phyloP scores from a whole-genome alignment of 2,329 filamentous ascomycete species.

The Cercospora beticola region DNA sequence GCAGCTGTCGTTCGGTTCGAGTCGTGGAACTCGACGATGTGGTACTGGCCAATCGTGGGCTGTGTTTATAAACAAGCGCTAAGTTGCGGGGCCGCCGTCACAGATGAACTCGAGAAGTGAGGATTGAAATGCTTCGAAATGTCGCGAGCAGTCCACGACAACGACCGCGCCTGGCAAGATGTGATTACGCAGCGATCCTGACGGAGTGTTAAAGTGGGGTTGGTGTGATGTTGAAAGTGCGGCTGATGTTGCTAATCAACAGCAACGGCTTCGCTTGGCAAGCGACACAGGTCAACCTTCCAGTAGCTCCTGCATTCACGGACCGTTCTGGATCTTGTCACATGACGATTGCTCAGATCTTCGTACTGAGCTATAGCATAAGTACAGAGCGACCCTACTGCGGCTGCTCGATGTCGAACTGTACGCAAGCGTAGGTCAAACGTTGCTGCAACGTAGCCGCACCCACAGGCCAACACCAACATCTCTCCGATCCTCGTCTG shows the following conservation, averaged over 20 bases:
- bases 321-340: not conserved
- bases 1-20: not conserved
- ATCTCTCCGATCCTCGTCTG: not conserved
- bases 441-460: not conserved
- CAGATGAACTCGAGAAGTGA: not conserved
- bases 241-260: not conserved
- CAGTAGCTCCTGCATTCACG: not conserved
- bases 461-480: not conserved
- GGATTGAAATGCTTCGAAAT: not conserved
- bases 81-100: not conserved
- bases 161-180: not conserved
- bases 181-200: not conserved
- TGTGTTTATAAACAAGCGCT: not conserved
- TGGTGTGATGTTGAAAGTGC: not conserved
- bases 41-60: not conserved
- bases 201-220: not conserved
- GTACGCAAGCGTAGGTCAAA: not conserved
- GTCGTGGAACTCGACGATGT: not conserved
- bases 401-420: too few relatives aligned
- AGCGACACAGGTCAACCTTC: not conserved
- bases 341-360: not conserved
- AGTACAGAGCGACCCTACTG: too few relatives aligned
- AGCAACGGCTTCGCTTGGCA: not conserved
- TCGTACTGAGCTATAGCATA: not conserved
- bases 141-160: not conserved